Conservation (phyloP, 1,284 basidiomycete genomes). For the Sparassis latifolia region DNA sequence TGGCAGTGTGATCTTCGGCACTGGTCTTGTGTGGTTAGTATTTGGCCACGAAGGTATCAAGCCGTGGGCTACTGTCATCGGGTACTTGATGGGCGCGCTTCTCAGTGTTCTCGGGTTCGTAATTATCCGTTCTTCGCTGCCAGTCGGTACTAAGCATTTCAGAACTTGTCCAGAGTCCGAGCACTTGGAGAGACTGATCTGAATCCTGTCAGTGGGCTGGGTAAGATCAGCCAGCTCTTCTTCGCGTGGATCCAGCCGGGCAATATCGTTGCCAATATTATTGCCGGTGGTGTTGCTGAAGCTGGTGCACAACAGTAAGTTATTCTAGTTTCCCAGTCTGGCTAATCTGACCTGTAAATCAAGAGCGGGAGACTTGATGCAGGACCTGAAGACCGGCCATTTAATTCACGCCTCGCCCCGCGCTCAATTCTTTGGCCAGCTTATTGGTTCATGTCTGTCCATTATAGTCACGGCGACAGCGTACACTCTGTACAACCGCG, state of each 20-base stretch:
- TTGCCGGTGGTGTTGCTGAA: slow-evolving; percentile 94
- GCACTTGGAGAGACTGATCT: slow-evolving; percentile 91
- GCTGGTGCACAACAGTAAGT: slow-evolving; percentile 90
- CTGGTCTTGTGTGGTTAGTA: slow-evolving; percentile 77
- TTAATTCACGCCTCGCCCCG: slow-evolving; percentile 82
- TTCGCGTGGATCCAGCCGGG: slow-evolving; percentile 94
- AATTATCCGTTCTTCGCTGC: background rate
- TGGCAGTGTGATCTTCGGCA: slow-evolving; percentile 63
- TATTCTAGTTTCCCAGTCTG: background rate
- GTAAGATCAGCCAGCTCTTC: slow-evolving; percentile 91
- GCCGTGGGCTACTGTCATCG: slow-evolving; percentile 88
- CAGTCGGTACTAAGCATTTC: background rate
- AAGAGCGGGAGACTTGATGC: slow-evolving; percentile 96
- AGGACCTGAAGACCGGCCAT: slow-evolving; percentile 95
- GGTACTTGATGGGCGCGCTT: slow-evolving; percentile 78
- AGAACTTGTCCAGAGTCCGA: slow-evolving; percentile 55
- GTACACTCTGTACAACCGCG: slow-evolving; percentile 82
- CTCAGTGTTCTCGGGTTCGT: slow-evolving; percentile 83
- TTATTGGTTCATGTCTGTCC: slow-evolving; percentile 83
- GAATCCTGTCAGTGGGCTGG: slow-evolving; percentile 90
- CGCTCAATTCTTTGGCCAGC: slow-evolving; percentile 84
- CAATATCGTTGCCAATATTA: slow-evolving; percentile 92
- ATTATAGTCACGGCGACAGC: slow-evolving; percentile 87
- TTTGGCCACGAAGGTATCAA: slow-evolving; percentile 89
- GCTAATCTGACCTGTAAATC: background rate